Conservation (phyloP, 257 asterid genomes). For the Leonotis leonurus region DNA sequence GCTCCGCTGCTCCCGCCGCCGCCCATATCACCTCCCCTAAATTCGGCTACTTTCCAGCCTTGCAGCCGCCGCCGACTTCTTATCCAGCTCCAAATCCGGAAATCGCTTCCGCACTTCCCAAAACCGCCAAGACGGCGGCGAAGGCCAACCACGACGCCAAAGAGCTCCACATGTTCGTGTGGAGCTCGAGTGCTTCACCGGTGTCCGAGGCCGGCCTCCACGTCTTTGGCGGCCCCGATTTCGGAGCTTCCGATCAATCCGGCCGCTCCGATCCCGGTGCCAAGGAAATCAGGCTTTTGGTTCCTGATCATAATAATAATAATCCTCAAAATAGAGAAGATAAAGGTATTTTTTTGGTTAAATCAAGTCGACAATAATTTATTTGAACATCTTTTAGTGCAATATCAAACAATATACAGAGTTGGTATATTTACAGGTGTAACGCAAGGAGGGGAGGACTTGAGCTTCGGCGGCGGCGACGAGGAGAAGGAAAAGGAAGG, state of each 20-base stretch:
- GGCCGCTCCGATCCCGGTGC: constrained; percentile 90
- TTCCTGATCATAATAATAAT: constrained; percentile 42
- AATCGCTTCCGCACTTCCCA: constrained; percentile 54
- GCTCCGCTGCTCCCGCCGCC: constrained; percentile 56
- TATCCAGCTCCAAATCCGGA: constrained; percentile 97
- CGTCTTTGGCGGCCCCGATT: constrained; percentile 46
- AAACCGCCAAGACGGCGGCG: constrained; percentile 24
- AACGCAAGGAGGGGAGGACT: constrained; percentile 54
- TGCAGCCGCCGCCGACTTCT: constrained; percentile 37
- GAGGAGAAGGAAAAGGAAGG: constrained; percentile 60
- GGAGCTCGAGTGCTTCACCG: constrained; percentile 98
- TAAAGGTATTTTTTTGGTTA: constrained; percentile 48
- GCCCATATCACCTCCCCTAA: constrained; percentile 51
- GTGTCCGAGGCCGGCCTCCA: constrained; percentile 60
- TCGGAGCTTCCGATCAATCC: constrained; percentile 53
- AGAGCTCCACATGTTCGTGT: constrained; percentile 96
- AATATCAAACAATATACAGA: too few species aligned
- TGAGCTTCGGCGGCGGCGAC: constrained; percentile 60
- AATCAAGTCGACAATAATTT: too few species aligned
- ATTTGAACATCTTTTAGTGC: too few species aligned
- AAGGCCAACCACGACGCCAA: constrained; percentile 66
- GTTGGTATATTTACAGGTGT: too few species aligned
- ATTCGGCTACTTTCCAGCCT: constrained; percentile 59
- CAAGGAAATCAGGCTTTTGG: constrained; percentile 83
- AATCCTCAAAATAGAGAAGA: constrained; percentile 74